phyloP scores from a whole-genome alignment of 2,329 filamentous ascomycete genomes.

The Penicillium polonicum region DNA sequence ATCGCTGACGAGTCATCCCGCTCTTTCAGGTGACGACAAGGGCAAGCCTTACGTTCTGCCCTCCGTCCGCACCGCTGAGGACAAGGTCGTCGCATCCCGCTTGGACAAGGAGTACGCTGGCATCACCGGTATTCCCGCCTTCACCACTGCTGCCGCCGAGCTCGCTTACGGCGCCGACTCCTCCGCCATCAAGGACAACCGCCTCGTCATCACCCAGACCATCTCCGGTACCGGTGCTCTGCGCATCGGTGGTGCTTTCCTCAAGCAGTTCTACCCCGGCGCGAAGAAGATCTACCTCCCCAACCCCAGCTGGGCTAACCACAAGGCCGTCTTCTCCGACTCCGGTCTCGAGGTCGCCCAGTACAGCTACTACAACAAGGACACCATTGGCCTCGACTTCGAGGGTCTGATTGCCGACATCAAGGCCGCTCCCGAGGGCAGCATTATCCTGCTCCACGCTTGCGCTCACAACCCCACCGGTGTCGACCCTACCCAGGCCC shows the following conservation, averaged over 20 bases:
- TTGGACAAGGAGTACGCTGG: constrained; percentile 97
- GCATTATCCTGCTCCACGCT: constrained; percentile 90
- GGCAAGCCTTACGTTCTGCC: constrained; percentile 98
- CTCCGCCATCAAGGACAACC: constrained; percentile 67
- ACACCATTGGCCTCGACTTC: constrained; percentile 97
- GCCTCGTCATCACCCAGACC: constrained; percentile 90
- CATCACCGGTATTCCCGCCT: constrained; percentile 92
- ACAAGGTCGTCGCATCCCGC: constrained; percentile 73
- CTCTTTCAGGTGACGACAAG: constrained; percentile 67
- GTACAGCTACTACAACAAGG: constrained; percentile 99
- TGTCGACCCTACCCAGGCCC: constrained; percentile 85
- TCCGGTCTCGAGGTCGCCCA: constrained; percentile 86
- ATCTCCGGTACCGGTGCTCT: constrained; percentile 97
- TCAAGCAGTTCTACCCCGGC: constrained; percentile 85
- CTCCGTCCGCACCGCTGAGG: constrained; percentile 84
- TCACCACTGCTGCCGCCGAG: constrained; percentile 86
- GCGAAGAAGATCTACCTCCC: constrained; percentile 97
- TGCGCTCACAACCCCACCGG: constrained; percentile 98
- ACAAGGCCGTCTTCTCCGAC: constrained; percentile 93
- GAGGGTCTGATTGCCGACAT: constrained; percentile 89
- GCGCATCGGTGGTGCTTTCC: constrained; percentile 90
- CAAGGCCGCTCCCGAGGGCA: constrained; percentile 80
- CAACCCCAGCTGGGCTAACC: constrained; percentile 95
- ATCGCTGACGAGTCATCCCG: background rate
- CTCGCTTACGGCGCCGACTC: constrained; percentile 87